These are phyloP conservation scores for Clausena lansium DNA, from an alignment of 345 rosid genomes.

Conservation along the genomic window DNA sequence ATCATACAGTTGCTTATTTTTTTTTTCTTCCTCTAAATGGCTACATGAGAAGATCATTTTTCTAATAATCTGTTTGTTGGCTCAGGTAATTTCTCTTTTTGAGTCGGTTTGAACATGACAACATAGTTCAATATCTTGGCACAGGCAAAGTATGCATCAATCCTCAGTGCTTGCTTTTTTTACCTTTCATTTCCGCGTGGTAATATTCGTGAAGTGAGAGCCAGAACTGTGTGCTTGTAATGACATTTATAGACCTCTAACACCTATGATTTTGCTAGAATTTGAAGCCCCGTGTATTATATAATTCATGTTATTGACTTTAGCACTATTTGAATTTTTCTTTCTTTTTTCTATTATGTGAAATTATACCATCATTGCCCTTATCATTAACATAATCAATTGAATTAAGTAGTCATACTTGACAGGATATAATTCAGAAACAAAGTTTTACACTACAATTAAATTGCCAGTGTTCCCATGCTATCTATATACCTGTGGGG, in stretches of 20 bases:
- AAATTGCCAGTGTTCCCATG: no score
- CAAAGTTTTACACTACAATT: not conserved
- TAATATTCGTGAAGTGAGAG: not conserved
- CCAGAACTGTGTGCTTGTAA: not conserved
- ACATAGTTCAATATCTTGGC: slow-evolving; percentile 76
- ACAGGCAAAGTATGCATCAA: slow-evolving; percentile 54
- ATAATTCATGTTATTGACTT: not conserved
- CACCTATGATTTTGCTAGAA: not conserved
- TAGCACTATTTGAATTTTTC: not conserved
- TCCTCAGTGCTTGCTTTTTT: no score
- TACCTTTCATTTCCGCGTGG: not conserved
- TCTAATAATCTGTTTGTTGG: not conserved
- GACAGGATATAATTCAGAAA: not conserved
- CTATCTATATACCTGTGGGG: not conserved
- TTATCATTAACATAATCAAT: not conserved
- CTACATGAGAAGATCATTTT: not conserved
- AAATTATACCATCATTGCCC: not conserved
- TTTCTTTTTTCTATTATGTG: not conserved
- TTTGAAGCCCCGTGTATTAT: not conserved
- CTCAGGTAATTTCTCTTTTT: slow-evolving; percentile 75
- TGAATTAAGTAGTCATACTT: not conserved
- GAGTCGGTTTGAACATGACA: slow-evolving; percentile 83
- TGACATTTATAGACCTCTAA: not conserved
- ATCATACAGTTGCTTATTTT: not conserved
- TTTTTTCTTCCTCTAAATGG: not conserved